phyloP scores from a whole-genome alignment of 768 basidiomycete species.

The Trametes maxima region DNA sequence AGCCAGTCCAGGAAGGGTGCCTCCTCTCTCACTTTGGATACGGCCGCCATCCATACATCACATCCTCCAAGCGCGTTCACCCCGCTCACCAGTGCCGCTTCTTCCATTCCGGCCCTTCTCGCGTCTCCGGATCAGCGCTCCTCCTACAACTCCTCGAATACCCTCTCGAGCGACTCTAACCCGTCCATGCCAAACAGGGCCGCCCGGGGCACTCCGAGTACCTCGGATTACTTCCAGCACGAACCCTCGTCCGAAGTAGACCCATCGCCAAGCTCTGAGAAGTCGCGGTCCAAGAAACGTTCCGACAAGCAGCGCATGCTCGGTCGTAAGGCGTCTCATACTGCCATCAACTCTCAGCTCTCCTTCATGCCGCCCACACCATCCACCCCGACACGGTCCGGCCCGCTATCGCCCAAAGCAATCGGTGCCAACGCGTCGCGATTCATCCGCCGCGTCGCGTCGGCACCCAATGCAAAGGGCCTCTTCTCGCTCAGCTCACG shows the following conservation, averaged over 20 bases:
- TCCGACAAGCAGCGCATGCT: constrained; percentile 35
- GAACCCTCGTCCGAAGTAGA: constrained; percentile 23
- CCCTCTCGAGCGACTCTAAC: constrained; percentile 74
- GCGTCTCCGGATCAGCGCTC: constrained; percentile 61
- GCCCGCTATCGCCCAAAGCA: constrained; percentile 65
- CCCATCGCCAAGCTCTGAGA: constrained; percentile 13
- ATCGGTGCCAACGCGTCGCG: constrained; percentile 79
- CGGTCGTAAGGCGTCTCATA: constrained; percentile 43
- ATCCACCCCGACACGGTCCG: constrained; percentile 42
- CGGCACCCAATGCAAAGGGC: constrained; percentile 94
- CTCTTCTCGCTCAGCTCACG: constrained; percentile 70
- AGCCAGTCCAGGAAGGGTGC: constrained; percentile 65
- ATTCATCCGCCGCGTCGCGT: constrained; percentile 93
- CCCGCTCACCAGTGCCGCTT: constrained; percentile 17
- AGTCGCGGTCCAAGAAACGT: constrained; percentile 32
- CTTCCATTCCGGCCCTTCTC: constrained; percentile 37
- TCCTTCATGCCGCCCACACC: constrained; percentile 43
- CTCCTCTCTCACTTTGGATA: constrained; percentile 57
- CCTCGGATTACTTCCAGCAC: constrained; percentile 29
- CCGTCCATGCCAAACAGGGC: constrained; percentile 32
- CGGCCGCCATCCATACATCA: constrained; percentile 40
- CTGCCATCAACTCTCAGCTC: constrained; percentile 52
- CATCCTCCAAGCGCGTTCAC: constrained; percentile 39
- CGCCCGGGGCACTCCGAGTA: constrained; percentile 24
- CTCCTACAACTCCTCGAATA: constrained; percentile 79